Evolutionary conservation across 352 stramenopile genomes (phyloP), one percentile per base, ranked within the genome.

Genomic region (Phytophthora pinifolia): DNA sequence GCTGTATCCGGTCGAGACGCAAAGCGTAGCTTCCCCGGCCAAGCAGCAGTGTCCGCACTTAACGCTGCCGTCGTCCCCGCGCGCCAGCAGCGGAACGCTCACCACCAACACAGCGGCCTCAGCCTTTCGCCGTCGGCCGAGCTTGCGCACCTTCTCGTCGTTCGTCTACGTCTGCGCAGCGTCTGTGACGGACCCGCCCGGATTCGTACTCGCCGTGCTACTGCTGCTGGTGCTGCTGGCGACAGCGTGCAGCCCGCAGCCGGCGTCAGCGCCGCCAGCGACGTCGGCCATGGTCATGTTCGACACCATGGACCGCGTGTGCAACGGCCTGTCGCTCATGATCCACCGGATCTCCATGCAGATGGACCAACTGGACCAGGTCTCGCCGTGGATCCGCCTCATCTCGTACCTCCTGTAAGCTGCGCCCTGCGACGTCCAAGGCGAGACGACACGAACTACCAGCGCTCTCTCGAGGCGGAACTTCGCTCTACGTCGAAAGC

Each of bases 141-240:
- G 59, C 59, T 65, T 84, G 29, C 80, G 80, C 12, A 86, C 78
- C 33, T 69, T 79, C 46, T 80, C 74, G 43, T 91, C 81, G 13
- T 85, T 91, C 31, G 63, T 86, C 13, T 91, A 83, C 60, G 76
- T 91, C 15, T 91, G 65, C 45, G 59, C 79, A 15, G 81, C 81
- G 22, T 88, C 76, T 4, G 53, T 92, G 14, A 86, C 81, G 3
- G 73, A 89, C 36, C 81, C 81, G 13, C 81, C 81, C 3, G 81
- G 81, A 20, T 92, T 89, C 43, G 70, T 89, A 39, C 64, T 92
- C n/a, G 81, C 81, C 0, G 72, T 88, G 34, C 59, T 92, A 34
- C 55, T 92, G 48, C 67, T 92, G 3, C 47, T 88, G 37, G 69
- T 75, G 9, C 68, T 92, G 15, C 14, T 88, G 32, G 77, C 77